Evolutionary conservation across 140 eudicot species (phyloP), one percentile per base, ranked within the genome.

Genomic region (Senecio squalidus): DNA sequence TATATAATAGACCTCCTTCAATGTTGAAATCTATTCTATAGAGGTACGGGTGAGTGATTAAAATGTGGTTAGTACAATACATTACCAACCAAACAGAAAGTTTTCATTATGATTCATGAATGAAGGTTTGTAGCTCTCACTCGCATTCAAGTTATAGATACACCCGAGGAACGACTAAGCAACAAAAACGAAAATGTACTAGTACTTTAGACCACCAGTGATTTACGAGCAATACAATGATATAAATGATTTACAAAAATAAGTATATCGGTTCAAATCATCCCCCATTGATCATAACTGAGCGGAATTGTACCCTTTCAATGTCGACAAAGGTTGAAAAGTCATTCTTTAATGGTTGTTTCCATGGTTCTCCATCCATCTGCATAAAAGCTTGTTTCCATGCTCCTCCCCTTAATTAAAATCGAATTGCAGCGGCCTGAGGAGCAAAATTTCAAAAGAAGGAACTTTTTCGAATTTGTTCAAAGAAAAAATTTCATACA

Each of bases 351-450:
- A 91, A 58, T 1, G 98, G 94, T 56, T 91, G 98, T 77, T 86
- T 86, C 98, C 98, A 91, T 41, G 98, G 98, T 68, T 64, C n/a
- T n/a, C n/a, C n/a, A n/a, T n/a, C n/a, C n/a, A n/a, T n/a, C n/a
- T n/a, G n/a, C n/a, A n/a, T n/a, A 46, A 48, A 91, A 11, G 86
- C 79, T 53, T 82, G 64, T 28, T 60, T 76, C 98, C 98, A 91
- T 40, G 91, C 94, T 44, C 96, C 96, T 9, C 98, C 98, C 71
- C 98, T 62, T 6, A 86, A 69, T 70, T 91, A 96, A 33, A 91
- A 86, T 15, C 98, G 76, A 53, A 91, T 81, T 38, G 82, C 76
- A 54, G 89, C 74, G 23, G 95, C 97, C 97, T 89, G 71, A 29
- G 41, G 48, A 47, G 10, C 30, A 23, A 38, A 47, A 47, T 31